Base-by-base conservation (phyloP, 2,329 filamentous ascomycete genomes). In the Paecilomyces dactylethromorphus region DNA sequence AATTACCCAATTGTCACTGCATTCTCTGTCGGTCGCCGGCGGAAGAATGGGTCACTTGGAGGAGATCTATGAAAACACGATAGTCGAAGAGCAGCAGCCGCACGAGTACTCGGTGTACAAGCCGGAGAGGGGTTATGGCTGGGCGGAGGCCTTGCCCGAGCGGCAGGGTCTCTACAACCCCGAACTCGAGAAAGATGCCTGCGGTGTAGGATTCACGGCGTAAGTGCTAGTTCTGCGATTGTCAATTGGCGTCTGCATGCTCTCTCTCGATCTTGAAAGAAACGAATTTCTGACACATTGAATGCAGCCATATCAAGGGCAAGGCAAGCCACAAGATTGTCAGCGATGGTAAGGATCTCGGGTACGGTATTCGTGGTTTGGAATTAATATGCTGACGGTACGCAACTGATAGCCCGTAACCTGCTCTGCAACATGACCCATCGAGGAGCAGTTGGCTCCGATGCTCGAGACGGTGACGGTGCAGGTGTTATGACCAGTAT, bases 351-450 rank as follows among this genome's bases (percentile, higher is more conserved):
- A 78, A 80, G 87, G 78, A 63, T 24, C 5, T 32, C 33, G 49
- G 32, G 7, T 13, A 58, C 51, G 35, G 6, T n/a, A 45, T 18
- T 21, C 8, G 8, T 10, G 6, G 35, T 39, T 18, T 45, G 4
- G n/a, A 8, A 60, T 55, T 35, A 15, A 35, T 22, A 54, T 15
- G 15, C n/a, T 52, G 13, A 52, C 35, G 22, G 26, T 56, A 53
- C 52, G 11, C 45, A 55, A 60, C 74, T 78, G 66, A 81, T 68
- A 94, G 91, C 92, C 66, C 89, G 91, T 66, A 96, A 92, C 78
- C 83, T 99, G 62, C 87, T 99, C 64, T 99, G 94, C 84, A 97
- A 99, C 84, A 99, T 99, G 94, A 97, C 94, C 83, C 94, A 99
- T 82, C 89, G 94, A 76, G 94, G 94, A 82, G 94, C 94, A 64